phyloP scores from a whole-genome alignment of 225 moss, liverwort and hornwort genomes.

The Takakia lepidozioides region DNA sequence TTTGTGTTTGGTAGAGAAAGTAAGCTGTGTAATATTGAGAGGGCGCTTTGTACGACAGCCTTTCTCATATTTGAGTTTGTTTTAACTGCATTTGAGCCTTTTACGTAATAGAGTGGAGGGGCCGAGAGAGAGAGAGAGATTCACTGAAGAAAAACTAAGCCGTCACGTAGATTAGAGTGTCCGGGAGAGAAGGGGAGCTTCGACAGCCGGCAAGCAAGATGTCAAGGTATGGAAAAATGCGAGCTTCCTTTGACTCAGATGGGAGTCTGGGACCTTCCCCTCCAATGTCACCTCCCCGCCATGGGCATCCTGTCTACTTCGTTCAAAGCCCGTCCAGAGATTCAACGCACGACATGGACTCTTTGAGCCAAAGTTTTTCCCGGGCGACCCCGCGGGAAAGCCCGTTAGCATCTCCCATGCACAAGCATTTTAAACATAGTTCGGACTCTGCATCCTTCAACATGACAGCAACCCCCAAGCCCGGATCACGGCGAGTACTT shows the following conservation, averaged over 20 bases:
- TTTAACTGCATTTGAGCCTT: no score
- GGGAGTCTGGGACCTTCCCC: slow-evolving; percentile 36
- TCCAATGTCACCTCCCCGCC: slow-evolving; percentile 34
- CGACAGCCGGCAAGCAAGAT: slow-evolving; percentile 12
- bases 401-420: slow-evolving; percentile 60
- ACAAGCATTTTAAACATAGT: slow-evolving; percentile 47
- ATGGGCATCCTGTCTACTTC: slow-evolving; percentile 72
- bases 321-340: slow-evolving; percentile 83
- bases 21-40: no score
- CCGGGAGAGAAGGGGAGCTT: no score
- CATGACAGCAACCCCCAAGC: slow-evolving; percentile 36
- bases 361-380: slow-evolving; percentile 66
- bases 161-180: no score
- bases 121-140: no score
- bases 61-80: no score
- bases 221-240: slow-evolving; percentile 48
- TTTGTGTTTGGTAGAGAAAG: no score
- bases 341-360: slow-evolving; percentile 65
- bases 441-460: slow-evolving; percentile 39
- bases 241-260: slow-evolving; percentile 57
- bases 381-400: slow-evolving; percentile 57
- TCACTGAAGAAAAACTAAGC: no score
- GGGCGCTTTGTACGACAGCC: no score
- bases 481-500: slow-evolving; percentile 63
- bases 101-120: no score